phyloP scores from a whole-genome alignment of 176 grass and related monocot species.

The Aegilops umbellulata region DNA sequence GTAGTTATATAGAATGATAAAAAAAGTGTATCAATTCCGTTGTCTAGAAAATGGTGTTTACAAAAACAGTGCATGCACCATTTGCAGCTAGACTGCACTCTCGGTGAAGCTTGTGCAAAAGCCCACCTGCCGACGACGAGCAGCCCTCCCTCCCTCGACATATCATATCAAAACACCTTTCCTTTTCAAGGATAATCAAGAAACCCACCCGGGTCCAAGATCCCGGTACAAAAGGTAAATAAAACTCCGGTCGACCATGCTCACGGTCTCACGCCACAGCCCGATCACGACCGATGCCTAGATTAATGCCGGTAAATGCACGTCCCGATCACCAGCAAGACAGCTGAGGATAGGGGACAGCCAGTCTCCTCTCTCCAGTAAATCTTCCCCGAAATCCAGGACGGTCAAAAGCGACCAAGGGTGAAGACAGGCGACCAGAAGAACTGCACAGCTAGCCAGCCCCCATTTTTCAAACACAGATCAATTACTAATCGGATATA shows the following conservation, averaged over 20 bases:
- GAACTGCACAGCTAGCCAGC: neutral
- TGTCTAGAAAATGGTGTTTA: too few relatives aligned
- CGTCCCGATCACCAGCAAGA: neutral
- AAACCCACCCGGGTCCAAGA: neutral
- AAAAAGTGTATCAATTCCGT: too few relatives aligned
- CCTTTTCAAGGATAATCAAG: neutral
- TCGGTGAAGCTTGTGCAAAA: neutral
- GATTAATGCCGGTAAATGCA: constrained; percentile 6
- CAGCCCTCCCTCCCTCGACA: neutral
- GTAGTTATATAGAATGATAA: too few relatives aligned
- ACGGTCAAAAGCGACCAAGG: constrained; percentile 33
- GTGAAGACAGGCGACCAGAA: constrained; percentile 17
- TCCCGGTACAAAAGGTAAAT: too few relatives aligned
- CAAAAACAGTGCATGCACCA: neutral
- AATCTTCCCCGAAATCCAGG: constrained; percentile 37
- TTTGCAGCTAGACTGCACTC: neutral
- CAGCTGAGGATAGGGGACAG: neutral
- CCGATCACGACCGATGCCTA: neutral
- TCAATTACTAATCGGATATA: neutral
- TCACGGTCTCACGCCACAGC: neutral
- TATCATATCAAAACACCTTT: neutral
- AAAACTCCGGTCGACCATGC: neutral
- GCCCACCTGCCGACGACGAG: constrained; percentile 38
- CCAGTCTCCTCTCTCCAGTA: constrained; percentile 14
- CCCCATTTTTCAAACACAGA: neutral